Percentiles rank a stretch among this genome's conserved stretches.
Conservation (phyloP, 1,139 yeast species). For the Yamadazyma atmosphaerica region DNA sequence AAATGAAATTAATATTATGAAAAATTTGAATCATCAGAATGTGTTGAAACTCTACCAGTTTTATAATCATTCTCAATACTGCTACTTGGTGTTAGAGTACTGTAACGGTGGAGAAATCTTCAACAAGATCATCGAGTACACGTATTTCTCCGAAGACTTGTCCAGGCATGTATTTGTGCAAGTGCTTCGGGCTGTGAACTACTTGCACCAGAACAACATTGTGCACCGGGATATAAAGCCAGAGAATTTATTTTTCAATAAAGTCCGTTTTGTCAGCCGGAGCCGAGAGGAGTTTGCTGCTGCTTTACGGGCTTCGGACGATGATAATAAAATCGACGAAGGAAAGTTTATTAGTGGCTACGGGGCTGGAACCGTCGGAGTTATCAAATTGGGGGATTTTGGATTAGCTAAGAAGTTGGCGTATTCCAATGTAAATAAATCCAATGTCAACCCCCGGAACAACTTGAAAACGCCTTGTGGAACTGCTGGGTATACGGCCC, state of each 20-base stretch:
- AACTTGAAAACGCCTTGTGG: constrained; percentile 67
- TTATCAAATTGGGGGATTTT: constrained; percentile 86
- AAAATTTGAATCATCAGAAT: constrained; percentile 69
- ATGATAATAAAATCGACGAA: constrained; percentile 76
- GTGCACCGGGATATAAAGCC: constrained; percentile 97
- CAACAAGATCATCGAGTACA: constrained; percentile 86
- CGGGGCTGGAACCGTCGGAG: constrained; percentile 91
- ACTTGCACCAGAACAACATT: constrained; percentile 81
- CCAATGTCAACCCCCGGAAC: constrained; percentile 28
- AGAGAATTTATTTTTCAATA: constrained; percentile 76
- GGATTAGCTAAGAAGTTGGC: constrained; percentile 82
- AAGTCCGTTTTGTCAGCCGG: constrained; percentile 47
- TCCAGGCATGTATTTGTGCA: constrained; percentile 84
- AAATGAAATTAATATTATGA: constrained; percentile 86
- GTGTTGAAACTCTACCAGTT: constrained; percentile 72
- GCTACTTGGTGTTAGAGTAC: constrained; percentile 80
- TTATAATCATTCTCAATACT: constrained; percentile 53
- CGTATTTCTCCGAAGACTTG: constrained; percentile 85
- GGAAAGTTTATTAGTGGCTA: constrained; percentile 74
- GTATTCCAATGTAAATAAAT: constrained; percentile 23
- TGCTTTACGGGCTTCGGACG: constrained; percentile 68
- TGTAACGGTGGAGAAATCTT: constrained; percentile 94
- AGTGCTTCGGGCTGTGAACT: constrained; percentile 77
- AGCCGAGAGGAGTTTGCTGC: constrained; percentile 39
- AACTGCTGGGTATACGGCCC: constrained; percentile 77